Conservation (phyloP, 306 rosid genomes). For the Gastrolobium bilobum region DNA sequence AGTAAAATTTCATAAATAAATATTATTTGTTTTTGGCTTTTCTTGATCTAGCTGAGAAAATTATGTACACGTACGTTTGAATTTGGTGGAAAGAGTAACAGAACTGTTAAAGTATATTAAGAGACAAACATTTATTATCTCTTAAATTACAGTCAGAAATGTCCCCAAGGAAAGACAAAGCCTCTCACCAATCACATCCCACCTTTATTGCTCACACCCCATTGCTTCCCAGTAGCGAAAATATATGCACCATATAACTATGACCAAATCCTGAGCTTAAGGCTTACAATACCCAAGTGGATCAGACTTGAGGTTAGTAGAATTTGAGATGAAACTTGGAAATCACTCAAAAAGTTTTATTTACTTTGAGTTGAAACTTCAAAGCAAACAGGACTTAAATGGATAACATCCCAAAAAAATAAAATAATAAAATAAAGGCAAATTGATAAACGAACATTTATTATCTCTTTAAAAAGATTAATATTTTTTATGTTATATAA, state of each 20-base stretch:
- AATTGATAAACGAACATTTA: constrained; percentile 39
- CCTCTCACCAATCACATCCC: constrained; percentile 69
- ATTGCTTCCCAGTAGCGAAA: not conserved
- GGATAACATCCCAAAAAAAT: no score
- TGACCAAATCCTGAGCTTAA: no score
- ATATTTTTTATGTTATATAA: no score
- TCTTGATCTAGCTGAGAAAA: not conserved
- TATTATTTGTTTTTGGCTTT: not conserved
- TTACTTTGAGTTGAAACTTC: no score
- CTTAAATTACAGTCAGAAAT: constrained; percentile 33
- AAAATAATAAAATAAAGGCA: no score
- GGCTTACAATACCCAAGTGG: no score
- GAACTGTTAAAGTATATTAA: not conserved
- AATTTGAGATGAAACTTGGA: no score
- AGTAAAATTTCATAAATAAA: not conserved
- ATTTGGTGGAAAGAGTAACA: not conserved
- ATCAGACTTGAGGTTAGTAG: no score
- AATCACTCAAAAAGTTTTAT: no score
- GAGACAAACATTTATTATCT: constrained; percentile 45
- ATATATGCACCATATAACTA: not conserved
- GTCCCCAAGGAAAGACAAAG: constrained; percentile 49
- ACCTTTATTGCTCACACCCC: constrained; percentile 43
- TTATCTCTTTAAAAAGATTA: not conserved
- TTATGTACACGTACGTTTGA: constrained; percentile 30
- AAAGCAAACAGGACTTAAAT: no score